Evolutionary conservation across 306 rosid genomes (phyloP).

Genomic region (Acmispon strigosus): DNA sequence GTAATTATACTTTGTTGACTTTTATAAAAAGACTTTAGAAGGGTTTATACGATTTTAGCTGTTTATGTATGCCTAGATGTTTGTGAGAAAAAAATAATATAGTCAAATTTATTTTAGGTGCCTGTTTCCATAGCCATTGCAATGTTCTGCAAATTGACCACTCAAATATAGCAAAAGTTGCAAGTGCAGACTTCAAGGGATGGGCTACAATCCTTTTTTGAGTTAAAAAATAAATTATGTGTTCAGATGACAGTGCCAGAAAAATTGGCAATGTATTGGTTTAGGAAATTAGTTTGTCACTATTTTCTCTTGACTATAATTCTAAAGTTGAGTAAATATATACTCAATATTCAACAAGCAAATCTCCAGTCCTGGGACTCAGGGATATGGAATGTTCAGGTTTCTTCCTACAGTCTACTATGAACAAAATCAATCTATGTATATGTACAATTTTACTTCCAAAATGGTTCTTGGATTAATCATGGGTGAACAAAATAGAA

Average conservation of each 20-base stretch:
- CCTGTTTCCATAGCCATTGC: not conserved
- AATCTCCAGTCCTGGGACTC: no score
- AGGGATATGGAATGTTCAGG: no score
- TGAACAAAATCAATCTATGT: not conserved
- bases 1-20: not conserved
- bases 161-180: conserved; percentile 1
- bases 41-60: not conserved
- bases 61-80: not conserved
- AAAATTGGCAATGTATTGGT: not conserved
- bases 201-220: conserved; percentile 8
- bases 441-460: not conserved
- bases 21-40: not conserved
- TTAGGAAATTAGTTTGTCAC: not conserved
- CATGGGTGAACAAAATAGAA: not conserved
- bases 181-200: conserved; percentile 13
- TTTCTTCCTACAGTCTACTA: not conserved
- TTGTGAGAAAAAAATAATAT: not conserved
- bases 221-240: not conserved
- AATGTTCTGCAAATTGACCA: conserved; percentile 12
- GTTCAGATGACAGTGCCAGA: conserved; percentile 12
- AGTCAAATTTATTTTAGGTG: not conserved
- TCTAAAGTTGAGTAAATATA: not conserved
- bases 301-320: not conserved
- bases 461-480: not conserved
- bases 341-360: conserved; percentile 7